A percentile compares a stretch with the other conserved stretches of the same genome.
Evolutionary conservation across 768 basidiomycete species (phyloP).

Genomic region (Gymnopilus dilepis): DNA sequence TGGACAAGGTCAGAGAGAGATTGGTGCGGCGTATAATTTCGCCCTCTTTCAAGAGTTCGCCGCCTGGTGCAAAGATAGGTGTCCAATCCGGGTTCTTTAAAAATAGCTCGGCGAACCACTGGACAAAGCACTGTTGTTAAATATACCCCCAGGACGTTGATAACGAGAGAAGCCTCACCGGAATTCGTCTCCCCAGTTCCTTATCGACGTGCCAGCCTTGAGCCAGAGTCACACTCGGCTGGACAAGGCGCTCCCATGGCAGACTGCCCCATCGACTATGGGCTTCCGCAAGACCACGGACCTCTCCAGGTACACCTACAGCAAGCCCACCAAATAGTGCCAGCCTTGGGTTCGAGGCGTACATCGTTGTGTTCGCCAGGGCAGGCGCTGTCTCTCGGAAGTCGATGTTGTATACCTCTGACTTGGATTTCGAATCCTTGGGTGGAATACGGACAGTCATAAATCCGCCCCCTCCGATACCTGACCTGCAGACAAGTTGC

Average conservation of each 20-base stretch:
- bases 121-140: not conserved
- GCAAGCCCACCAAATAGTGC: constrained; percentile 80
- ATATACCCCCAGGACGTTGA: not conserved
- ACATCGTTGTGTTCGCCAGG: constrained; percentile 80
- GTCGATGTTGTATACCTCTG: constrained; percentile 77
- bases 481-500: constrained; percentile 52
- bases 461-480: constrained; percentile 89
- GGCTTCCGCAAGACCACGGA: constrained; percentile 85
- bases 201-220: constrained; percentile 77
- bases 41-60: constrained; percentile 72
- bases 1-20: constrained; percentile 75
- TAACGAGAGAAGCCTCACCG: constrained; percentile 40
- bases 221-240: constrained; percentile 78
- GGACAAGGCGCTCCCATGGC: constrained; percentile 78
- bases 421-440: constrained; percentile 38
- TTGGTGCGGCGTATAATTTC: constrained; percentile 75
- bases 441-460: constrained; percentile 84
- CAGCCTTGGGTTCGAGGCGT: constrained; percentile 51
- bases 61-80: constrained; percentile 81
- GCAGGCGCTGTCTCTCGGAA: constrained; percentile 89
- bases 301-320: constrained; percentile 91
- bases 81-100: constrained; percentile 75
- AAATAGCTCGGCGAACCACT: constrained; percentile 62
- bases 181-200: constrained; percentile 78
- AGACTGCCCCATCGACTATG: constrained; percentile 83